Conservation (phyloP, 2,329 filamentous ascomycete genomes). For the Botryotinia calthae region DNA sequence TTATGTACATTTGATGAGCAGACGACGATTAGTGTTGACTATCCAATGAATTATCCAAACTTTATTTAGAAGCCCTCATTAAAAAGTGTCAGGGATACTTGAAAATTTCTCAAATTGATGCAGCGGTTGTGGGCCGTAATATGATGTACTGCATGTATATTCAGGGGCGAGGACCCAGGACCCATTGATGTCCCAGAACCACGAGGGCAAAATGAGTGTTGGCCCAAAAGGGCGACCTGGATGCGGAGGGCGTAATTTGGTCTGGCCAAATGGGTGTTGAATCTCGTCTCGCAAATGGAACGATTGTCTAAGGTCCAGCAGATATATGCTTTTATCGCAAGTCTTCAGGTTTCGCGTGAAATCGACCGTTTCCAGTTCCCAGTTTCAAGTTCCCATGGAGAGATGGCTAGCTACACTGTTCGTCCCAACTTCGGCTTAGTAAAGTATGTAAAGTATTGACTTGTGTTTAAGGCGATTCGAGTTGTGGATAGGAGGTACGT, state of each 20-base stretch:
- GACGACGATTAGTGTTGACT: background rate
- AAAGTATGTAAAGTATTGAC: background rate
- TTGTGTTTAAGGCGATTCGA: background rate
- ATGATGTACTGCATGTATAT: background rate
- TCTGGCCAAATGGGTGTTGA: slow-evolving; percentile 13
- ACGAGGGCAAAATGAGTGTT: slow-evolving; percentile 11
- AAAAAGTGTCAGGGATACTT: background rate
- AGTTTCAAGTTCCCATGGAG: no score
- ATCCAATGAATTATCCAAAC: background rate
- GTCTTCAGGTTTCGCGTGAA: background rate
- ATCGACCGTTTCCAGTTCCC: background rate
- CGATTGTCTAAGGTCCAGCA: background rate
- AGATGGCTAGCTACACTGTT: background rate
- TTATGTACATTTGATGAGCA: background rate
- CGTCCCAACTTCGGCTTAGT: background rate
- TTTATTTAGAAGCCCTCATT: slow-evolving; percentile 6
- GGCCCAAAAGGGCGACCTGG: slow-evolving; percentile 6
- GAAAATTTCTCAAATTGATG: background rate
- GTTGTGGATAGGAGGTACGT: background rate
- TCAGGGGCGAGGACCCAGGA: slow-evolving; percentile 19
- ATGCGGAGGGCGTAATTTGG: slow-evolving; percentile 16
- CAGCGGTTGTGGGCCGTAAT: background rate
- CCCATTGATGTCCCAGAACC: slow-evolving; percentile 18
- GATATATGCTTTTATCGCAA: background rate
- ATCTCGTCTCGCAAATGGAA: background rate